phyloP scores from a whole-genome alignment of 805 yeast species.

The Torulaspora microellipsoides region DNA sequence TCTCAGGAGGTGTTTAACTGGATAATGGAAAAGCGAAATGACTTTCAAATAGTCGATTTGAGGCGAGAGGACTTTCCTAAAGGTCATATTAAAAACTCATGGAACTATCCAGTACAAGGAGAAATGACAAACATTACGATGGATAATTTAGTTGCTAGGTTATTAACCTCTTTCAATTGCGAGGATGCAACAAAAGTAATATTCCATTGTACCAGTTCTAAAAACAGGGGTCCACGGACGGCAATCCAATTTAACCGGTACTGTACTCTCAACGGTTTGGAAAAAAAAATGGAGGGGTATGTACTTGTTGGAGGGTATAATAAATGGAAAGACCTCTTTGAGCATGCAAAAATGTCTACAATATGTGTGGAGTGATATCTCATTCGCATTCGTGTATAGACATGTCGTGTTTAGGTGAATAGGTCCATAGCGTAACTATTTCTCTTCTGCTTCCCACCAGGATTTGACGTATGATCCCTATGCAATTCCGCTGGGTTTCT shows the following conservation, averaged over 20 bases:
- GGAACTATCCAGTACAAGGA: not conserved
- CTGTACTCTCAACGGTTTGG: not conserved
- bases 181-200: not conserved
- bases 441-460: not conserved
- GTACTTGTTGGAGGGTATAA: not conserved
- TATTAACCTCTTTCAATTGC: not conserved
- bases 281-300: not conserved
- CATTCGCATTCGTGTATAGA: not conserved
- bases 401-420: not conserved
- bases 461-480: not conserved
- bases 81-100: not conserved
- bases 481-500: not conserved
- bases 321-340: constrained; percentile 1
- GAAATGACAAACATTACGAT: not conserved
- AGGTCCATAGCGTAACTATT: not conserved
- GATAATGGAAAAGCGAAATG: not conserved
- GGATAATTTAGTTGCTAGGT: not conserved
- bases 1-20: not conserved
- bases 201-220: not conserved
- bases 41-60: not conserved
- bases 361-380: not conserved
- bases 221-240: not conserved
- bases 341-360: not conserved
- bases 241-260: not conserved
- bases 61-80: not conserved